Percentiles rank a stretch among this genome's conserved stretches.
Conservation (phyloP, 768 basidiomycete species). For the Tephrocybe sp. region DNA sequence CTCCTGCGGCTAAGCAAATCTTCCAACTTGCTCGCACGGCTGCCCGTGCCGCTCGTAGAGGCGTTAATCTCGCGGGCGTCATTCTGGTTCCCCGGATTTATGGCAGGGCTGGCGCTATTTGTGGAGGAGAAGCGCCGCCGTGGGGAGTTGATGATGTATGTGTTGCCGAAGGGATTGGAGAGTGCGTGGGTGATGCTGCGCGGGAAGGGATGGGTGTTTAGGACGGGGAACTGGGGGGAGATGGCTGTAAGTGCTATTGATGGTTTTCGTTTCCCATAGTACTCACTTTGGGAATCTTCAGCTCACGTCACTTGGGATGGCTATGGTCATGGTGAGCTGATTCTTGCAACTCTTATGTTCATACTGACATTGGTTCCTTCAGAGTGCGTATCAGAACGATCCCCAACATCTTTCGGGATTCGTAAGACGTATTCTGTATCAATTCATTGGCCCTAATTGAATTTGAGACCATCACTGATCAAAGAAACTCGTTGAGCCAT, state of each 20-base stretch:
- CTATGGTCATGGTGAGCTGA: constrained; percentile 85
- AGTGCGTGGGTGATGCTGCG: constrained; percentile 84
- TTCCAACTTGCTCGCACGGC: constrained; percentile 32
- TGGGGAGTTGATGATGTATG: constrained; percentile 91
- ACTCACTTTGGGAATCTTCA: constrained; percentile 15
- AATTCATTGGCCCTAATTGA: constrained; percentile 87
- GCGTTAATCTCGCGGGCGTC: constrained; percentile 66
- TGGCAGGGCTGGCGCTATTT: constrained; percentile 76
- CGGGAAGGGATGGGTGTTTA: constrained; percentile 73
- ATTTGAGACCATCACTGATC: no score
- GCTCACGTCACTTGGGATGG: constrained; percentile 79
- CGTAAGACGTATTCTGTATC: constrained; percentile 80
- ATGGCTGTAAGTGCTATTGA: constrained; percentile 46
- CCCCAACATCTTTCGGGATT: constrained; percentile 82
- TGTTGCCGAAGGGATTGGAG: constrained; percentile 86
- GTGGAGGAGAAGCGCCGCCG: constrained; percentile 88
- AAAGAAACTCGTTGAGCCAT: no score
- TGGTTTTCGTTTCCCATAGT: constrained; percentile 12
- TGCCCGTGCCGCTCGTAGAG: constrained; percentile 50
- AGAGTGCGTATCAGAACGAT: constrained; percentile 84
- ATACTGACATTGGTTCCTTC: constrained; percentile 1
- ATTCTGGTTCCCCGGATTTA: constrained; percentile 74
- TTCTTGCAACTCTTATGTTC: no score
- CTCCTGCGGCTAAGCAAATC: constrained; percentile 22
- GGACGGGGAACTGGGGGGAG: constrained; percentile 70